Evolutionary conservation across 1,139 yeast genomes (phyloP).

Genomic region (Geotrichum aggregatum): DNA sequence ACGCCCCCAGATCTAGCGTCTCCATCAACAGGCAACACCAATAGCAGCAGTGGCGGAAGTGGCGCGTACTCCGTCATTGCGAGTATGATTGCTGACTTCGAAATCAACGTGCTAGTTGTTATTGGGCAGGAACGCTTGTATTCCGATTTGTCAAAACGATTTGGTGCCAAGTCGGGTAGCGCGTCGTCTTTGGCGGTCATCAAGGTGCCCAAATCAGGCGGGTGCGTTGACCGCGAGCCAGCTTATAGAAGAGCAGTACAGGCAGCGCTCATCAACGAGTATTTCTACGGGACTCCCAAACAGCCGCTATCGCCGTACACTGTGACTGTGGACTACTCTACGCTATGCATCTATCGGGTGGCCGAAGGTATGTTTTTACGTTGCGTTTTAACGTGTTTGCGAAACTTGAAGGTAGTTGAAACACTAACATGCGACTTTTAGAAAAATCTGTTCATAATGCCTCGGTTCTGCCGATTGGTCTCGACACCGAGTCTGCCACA

Average conservation of each 20-base stretch:
- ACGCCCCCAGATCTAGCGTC: constrained; percentile 51
- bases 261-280: constrained; percentile 73
- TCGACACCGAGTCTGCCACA: background rate
- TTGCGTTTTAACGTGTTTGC: too few relatives aligned
- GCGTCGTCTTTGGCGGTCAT: constrained; percentile 43
- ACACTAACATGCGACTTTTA: too few relatives aligned
- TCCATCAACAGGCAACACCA: constrained; percentile 43
- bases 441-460: constrained; percentile 27
- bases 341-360: constrained; percentile 51
- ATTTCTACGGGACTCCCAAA: constrained; percentile 74
- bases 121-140: constrained; percentile 51
- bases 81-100: constrained; percentile 58
- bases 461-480: constrained; percentile 43
- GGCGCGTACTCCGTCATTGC: constrained; percentile 46
- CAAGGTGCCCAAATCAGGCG: constrained; percentile 68
- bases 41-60: constrained; percentile 24
- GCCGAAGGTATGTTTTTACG: constrained; percentile 31
- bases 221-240: constrained; percentile 71
- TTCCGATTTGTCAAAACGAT: constrained; percentile 58
- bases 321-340: constrained; percentile 50
- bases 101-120: constrained; percentile 39
- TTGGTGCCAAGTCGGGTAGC: constrained; percentile 21
- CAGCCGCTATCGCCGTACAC: constrained; percentile 75
- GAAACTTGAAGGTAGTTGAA: too few relatives aligned
- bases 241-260: constrained; percentile 64